Evolutionary conservation across 164 flowering plant genomes (phyloP).

Genomic region (Protea cynaroides): DNA sequence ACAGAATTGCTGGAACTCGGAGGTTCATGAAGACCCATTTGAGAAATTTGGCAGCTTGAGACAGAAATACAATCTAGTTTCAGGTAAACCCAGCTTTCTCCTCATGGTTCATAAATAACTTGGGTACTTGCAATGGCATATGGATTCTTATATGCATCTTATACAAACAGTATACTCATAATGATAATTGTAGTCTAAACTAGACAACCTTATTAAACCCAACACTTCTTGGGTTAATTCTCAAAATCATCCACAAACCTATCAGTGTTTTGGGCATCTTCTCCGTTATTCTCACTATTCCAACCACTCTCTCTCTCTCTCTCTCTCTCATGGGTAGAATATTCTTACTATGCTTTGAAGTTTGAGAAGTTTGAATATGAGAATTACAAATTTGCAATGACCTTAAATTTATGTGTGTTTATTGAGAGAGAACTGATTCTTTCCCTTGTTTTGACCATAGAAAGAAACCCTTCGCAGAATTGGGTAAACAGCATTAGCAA

Average conservation of each 20-base stretch:
- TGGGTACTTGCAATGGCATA: neutral
- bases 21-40: constrained; percentile 7
- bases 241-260: too few species aligned
- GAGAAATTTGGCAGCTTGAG: constrained; percentile 4
- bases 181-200: neutral
- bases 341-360: too few species aligned
- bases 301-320: neutral
- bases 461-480: constrained; percentile 5
- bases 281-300: neutral
- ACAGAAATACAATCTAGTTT: neutral
- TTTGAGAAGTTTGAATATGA: neutral
- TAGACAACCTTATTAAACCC: neutral
- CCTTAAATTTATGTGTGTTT: neutral
- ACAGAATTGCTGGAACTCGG: constrained; percentile 14
- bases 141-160: neutral
- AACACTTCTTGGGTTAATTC: too few species aligned
- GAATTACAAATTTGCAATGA: neutral
- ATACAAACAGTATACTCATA: neutral
- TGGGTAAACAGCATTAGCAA: constrained; percentile 1
- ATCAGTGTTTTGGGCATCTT: neutral
- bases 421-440: neutral
- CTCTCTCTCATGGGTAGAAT: neutral
- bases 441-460: constrained; percentile 7
- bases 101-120: neutral
- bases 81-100: constrained; percentile 7